Percentiles rank a stretch among this genome's conserved stretches.
Evolutionary conservation across 2,329 filamentous ascomycete genomes (phyloP).

Genomic region (Coniella vitis): DNA sequence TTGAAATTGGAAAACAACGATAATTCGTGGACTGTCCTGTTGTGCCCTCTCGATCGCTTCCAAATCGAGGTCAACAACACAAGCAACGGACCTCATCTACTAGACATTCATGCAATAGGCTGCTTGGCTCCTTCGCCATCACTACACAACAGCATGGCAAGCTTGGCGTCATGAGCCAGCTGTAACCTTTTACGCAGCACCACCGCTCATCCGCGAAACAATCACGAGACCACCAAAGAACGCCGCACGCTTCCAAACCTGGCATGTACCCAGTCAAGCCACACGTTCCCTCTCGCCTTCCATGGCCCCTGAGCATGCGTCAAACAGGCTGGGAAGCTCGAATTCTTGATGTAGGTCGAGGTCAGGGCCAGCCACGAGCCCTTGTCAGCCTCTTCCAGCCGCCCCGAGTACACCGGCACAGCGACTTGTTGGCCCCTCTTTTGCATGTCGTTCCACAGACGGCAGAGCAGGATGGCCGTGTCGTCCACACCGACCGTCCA

Average conservation of each 20-base stretch:
- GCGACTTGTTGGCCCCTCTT: constrained; percentile 1
- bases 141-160: no score
- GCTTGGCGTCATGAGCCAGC: no score
- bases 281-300: constrained; percentile 8
- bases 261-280: constrained; percentile 7
- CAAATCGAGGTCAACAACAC: no score
- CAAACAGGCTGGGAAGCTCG: not conserved
- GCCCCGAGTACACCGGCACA: not conserved
- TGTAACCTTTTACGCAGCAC: no score
- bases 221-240: not conserved
- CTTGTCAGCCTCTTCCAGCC: not conserved
- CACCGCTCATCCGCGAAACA: no score
- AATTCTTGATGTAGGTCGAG: constrained; percentile 5
- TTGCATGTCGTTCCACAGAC: constrained; percentile 4
- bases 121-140: no score
- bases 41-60: no score
- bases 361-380: not conserved
- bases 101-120: no score
- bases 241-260: not conserved
- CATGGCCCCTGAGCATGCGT: not conserved
- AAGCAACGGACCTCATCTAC: no score
- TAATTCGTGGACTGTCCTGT: no score
- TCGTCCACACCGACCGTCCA: constrained; percentile 58
- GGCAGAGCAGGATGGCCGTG: constrained; percentile 5
- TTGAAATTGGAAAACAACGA: no score